These are phyloP conservation scores for Microcos paniculata DNA, from an alignment of 345 rosid genomes.

Conservation along the genomic window DNA sequence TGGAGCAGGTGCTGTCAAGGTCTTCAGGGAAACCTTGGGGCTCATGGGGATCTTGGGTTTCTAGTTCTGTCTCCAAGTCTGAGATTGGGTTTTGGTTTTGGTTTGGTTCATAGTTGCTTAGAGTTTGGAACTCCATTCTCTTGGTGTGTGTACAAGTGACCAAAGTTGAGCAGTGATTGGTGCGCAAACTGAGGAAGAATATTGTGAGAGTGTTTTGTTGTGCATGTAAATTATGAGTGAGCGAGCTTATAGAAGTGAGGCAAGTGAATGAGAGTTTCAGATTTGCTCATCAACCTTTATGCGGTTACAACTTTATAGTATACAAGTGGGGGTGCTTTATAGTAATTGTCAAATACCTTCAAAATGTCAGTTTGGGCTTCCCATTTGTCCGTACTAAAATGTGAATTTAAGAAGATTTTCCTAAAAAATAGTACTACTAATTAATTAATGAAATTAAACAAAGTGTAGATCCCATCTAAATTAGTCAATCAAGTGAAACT, in stretches of 20 bases:
- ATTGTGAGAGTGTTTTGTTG: neutral
- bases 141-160: neutral
- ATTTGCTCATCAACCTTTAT: neutral
- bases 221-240: neutral
- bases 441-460: neutral
- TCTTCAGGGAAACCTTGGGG: conserved; percentile 28
- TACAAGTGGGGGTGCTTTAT: neutral
- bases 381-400: neutral
- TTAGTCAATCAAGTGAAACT: neutral
- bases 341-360: conserved; percentile 10
- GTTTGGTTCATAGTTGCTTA: conserved; percentile 20
- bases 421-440: neutral
- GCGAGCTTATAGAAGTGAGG: neutral
- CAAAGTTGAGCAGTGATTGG: neutral
- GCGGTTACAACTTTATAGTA: neutral
- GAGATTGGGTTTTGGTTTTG: neutral
- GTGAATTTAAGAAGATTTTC: neutral
- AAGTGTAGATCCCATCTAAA: neutral
- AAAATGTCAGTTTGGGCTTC: neutral
- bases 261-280: neutral
- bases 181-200: neutral
- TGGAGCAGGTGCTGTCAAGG: conserved; percentile 71
- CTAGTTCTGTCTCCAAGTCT: neutral
- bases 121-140: conserved; percentile 35
- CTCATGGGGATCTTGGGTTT: conserved; percentile 1